Evolutionary conservation across 2,329 filamentous ascomycete species (phyloP), one percentile per base, ranked within the genome.

Genomic region (Alternaria consortialis): DNA sequence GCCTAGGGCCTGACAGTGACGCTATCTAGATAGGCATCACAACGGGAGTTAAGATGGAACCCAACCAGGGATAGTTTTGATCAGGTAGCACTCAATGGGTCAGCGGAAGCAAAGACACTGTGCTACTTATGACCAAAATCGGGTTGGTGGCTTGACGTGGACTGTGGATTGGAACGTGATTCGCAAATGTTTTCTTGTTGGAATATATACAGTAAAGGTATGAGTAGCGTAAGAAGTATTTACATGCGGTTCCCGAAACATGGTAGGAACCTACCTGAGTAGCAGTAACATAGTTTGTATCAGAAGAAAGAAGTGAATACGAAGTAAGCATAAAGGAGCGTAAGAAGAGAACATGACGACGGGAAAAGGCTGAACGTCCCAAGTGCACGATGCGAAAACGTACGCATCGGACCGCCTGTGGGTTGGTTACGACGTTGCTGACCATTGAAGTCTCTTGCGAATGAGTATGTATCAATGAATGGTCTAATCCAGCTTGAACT

Each of bases 271-370:
- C 7, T 7, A 23, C 27, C 27, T 29, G 4, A 8, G 23, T 13
- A 40, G 20, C n/a, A 4, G 23, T 4, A 48, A 31, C 12, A 13
- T 29, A 5, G 37, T 48, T 42, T 59, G 11, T 39, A 47, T 3
- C 2, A 36, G 9, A 40, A 48, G 50, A 12, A 20, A 27, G 29
- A 29, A 4, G 3, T 15, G 36, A 37, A 29, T 8, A 12, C 31
- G 25, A 57, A 51, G 17, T n/a, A 2, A 6, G 20, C 2, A 13
- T 50, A 42, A 64, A n/a, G 29, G 53, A 67, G 57, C 25, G 58
- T 59, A 42, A 59, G 62, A 63, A 67, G 25, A 8, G 40, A 54
- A 64, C 20, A 20, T 3, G 37, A 56, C 25, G 23, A 39, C 20
- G 13, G 43, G 43, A 25, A 9, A 53, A 36, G 31, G 7, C 23